These are phyloP conservation scores for Sporothrix humicola DNA, from an alignment of 2,329 filamentous ascomycete species.

Conservation along the genomic window DNA sequence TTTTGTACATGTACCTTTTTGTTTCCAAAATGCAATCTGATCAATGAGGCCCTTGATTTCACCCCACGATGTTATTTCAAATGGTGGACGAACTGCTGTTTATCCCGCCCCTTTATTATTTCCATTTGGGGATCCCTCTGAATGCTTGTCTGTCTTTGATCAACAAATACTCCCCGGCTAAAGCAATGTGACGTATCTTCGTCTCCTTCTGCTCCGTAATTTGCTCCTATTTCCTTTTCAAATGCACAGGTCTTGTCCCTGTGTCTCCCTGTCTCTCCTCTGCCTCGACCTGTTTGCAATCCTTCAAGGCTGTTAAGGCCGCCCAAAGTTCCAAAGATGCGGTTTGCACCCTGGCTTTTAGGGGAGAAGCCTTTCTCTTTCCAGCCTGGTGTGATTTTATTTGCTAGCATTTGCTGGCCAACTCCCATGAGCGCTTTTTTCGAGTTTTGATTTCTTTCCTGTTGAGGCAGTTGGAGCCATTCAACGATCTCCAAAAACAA, in stretches of 20 bases:
- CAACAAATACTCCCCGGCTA: neutral
- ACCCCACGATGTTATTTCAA: neutral
- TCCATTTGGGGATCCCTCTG: neutral
- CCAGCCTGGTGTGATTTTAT: neutral
- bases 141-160: neutral
- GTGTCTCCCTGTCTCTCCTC: neutral
- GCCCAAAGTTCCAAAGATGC: neutral
- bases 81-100: neutral
- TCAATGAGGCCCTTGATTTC: neutral
- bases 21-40: neutral
- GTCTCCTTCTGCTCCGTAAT: too few relatives aligned
- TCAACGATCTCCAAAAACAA: neutral
- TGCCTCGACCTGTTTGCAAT: neutral
- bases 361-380: neutral
- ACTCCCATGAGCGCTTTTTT: neutral
- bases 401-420: neutral
- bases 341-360: neutral
- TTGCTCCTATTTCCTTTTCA: too few relatives aligned
- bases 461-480: neutral
- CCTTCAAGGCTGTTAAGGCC: neutral
- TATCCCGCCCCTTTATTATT: neutral
- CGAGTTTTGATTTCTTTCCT: slow-evolving; percentile 8
- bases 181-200: slow-evolving; percentile 15
- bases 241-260: too few relatives aligned
- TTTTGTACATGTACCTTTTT: neutral